A percentile compares a stretch with the other conserved stretches of the same genome.
Evolutionary conservation across 306 rosid genomes (phyloP).

Genomic region (Casuarina equisetifolia): DNA sequence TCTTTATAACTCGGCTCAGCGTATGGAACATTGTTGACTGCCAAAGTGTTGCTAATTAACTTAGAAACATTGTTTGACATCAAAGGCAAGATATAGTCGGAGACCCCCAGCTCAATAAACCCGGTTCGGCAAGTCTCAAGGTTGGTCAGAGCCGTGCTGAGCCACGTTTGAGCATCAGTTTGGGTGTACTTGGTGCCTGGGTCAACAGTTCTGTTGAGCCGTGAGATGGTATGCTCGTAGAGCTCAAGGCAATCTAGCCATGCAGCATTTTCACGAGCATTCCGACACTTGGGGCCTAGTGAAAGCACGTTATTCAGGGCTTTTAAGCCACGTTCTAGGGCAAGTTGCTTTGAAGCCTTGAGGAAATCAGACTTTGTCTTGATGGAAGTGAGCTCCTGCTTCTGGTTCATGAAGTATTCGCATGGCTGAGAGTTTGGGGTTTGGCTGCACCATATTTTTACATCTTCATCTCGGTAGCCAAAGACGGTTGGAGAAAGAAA

Average conservation of each 20-base stretch:
- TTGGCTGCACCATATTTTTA: constrained; percentile 70
- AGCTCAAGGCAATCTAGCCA: constrained; percentile 75
- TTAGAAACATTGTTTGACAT: constrained; percentile 60
- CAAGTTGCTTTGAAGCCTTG: constrained; percentile 45
- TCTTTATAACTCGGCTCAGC: constrained; percentile 21
- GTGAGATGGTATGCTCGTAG: constrained; percentile 44
- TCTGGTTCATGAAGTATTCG: constrained; percentile 48
- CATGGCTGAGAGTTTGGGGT: constrained; percentile 83
- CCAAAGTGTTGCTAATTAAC: constrained; percentile 57
- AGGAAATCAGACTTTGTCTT: constrained; percentile 59
- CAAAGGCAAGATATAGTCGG: constrained; percentile 36
- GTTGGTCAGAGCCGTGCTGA: constrained; percentile 74
- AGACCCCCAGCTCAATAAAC: constrained; percentile 54
- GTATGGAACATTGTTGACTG: constrained; percentile 47
- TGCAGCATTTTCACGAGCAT: constrained; percentile 48
- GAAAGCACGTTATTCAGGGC: constrained; percentile 38
- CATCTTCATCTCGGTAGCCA: constrained; percentile 32
- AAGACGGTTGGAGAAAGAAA: constrained; percentile 23
- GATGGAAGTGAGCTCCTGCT: constrained; percentile 34
- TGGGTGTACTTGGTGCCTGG: constrained; percentile 38
- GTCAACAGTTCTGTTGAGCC: constrained; percentile 44
- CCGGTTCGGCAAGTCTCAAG: constrained; percentile 71
- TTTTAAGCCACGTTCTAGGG: constrained; percentile 46
- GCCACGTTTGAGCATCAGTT: constrained; percentile 61
- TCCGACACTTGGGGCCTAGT: constrained; percentile 49